Percentiles rank a stretch among this genome's conserved stretches.
Evolutionary conservation across 495 filamentous ascomycete species (phyloP).

Genomic region (Lineolata rhizophorae): DNA sequence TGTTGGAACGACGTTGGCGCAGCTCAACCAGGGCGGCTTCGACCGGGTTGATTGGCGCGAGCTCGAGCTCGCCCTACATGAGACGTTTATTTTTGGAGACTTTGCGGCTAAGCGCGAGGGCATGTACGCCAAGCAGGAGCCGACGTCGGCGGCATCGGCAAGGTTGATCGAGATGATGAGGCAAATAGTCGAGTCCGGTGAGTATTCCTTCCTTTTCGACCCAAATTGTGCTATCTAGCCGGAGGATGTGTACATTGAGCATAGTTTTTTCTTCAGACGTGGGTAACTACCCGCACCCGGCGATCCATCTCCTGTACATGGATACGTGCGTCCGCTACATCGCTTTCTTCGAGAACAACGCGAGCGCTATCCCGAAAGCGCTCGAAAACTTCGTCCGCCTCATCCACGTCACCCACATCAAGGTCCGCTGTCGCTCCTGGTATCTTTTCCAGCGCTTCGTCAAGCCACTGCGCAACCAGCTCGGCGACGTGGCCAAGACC

Average conservation of each 20-base stretch:
- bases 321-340: constrained; percentile 88
- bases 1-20: constrained; percentile 61
- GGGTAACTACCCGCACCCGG: constrained; percentile 66
- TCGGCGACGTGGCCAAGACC: constrained; percentile 73
- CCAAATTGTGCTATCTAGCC: not conserved
- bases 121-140: constrained; percentile 58
- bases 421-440: constrained; percentile 80
- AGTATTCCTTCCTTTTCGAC: too few species aligned
- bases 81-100: constrained; percentile 94
- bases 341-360: constrained; percentile 74
- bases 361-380: constrained; percentile 54
- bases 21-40: too few species aligned
- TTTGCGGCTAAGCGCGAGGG: constrained; percentile 67
- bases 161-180: constrained; percentile 75
- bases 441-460: constrained; percentile 87
- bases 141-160: constrained; percentile 51
- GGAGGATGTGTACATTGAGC: too few species aligned
- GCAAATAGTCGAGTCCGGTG: constrained; percentile 84
- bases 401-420: constrained; percentile 64
- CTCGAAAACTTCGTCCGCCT: constrained; percentile 84
- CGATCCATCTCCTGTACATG: constrained; percentile 90
- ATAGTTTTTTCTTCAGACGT: constrained; percentile 40
- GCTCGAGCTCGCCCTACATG: constrained; percentile 82
- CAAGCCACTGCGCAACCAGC: constrained; percentile 60
- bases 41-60: constrained; percentile 75